Evolutionary conservation across 768 basidiomycete species (phyloP), one percentile per base, ranked within the genome.

Genomic region (Podaxis pistillaris): DNA sequence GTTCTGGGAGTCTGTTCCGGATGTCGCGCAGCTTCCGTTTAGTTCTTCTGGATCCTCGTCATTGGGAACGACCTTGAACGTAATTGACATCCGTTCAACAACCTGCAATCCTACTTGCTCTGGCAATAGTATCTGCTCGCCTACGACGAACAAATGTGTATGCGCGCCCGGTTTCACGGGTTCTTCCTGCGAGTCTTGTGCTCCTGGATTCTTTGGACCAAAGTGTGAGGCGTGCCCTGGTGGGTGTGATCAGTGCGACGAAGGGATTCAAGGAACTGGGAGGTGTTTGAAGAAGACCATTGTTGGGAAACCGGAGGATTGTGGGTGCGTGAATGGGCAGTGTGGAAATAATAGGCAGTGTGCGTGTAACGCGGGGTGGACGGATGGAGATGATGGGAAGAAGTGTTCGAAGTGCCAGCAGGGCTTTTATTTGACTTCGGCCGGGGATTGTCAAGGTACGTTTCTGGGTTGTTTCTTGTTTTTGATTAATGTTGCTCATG

Each of bases 241-340:
- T 0, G 85, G 83, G 4, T 95, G 94, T 72, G 68, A 77, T 0
- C 73, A 80, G 2, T 96, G 94, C 70, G 89, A 93, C 65, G 86
- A 91, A 17, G 93, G 94, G 4, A 86, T 91, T 46, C 81, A 86
- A 0, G 94, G 94, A 0, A 81, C 86, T 0, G 94, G 94, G 0
- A 78, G 79, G 47, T 96, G 94, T 71, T 79, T 91, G 61, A 72
- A 75, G 9, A 72, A 83, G 3, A 76, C 81, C 30, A 76, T 84
- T 30, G 70, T 74, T 38, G 84, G 87, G 66, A 76, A 80, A 2
- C 84, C 89, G 2, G 81, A 84, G 38, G 81, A 81, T 1, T 96
- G 94, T 74, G 89, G 93, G 68, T 96, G 94, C 69, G 65, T 88
- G 55, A 95, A 95, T 68, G 94, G 94, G 1, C 73, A 84, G 50